Conservation (phyloP, 768 basidiomycete genomes). For the Sporobolomyces phaffii region DNA sequence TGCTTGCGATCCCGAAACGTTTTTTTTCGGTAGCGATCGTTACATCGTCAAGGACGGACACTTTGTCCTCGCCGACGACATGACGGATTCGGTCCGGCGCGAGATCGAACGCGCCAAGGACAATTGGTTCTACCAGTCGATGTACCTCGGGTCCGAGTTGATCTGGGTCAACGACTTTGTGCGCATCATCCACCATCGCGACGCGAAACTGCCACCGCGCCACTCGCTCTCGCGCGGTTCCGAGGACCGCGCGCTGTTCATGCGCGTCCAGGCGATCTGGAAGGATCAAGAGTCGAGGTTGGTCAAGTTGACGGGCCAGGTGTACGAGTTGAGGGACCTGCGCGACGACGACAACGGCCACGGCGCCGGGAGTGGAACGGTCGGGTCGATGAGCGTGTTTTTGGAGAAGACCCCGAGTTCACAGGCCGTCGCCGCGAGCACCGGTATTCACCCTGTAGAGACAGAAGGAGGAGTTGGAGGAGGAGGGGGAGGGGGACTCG, state of each 20-base stretch:
- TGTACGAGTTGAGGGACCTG: conserved; percentile 14
- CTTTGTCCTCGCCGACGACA: conserved; percentile 41
- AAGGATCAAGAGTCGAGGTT: neutral
- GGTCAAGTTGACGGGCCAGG: neutral
- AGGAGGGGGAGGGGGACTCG: neutral
- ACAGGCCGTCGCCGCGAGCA: neutral
- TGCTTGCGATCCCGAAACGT: too few species aligned
- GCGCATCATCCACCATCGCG: conserved; percentile 48
- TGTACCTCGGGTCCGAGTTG: conserved; percentile 26
- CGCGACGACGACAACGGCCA: neutral
- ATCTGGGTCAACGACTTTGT: conserved; percentile 34
- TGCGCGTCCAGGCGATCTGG: conserved; percentile 11
- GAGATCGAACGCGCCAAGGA: neutral
- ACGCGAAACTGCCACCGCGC: neutral
- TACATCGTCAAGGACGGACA: neutral
- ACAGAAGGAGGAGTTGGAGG: neutral
- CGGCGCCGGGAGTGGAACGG: neutral
- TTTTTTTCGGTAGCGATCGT: conserved; percentile 32
- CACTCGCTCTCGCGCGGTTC: neutral
- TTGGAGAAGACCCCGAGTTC: neutral
- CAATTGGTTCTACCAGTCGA: conserved; percentile 23
- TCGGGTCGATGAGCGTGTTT: conserved; percentile 16
- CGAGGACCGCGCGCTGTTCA: neutral
- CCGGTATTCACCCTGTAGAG: neutral
- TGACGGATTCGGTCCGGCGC: conserved; percentile 22